Evolutionary conservation across 2,329 filamentous ascomycete species (phyloP).

Genomic region (Corinectria fuckeliana): DNA sequence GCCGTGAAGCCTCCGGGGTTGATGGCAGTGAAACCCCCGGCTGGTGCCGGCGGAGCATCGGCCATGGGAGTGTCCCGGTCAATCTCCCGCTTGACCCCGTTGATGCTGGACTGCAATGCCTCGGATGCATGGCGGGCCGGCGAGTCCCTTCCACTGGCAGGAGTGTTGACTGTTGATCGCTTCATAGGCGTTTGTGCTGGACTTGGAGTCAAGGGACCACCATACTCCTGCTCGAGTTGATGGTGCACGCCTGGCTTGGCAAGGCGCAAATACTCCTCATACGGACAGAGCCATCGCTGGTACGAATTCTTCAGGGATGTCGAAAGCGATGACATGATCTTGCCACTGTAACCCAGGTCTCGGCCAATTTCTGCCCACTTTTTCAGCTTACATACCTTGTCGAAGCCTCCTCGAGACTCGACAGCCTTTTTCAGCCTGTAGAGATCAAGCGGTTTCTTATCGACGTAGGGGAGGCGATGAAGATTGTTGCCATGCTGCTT

Average conservation of each 20-base stretch:
- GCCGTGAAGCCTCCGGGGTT: conserved; percentile 68
- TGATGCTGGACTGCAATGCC: conserved; percentile 57
- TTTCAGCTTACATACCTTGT: conserved; percentile 95
- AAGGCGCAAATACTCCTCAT: conserved; percentile 89
- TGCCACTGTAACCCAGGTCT: conserved; percentile 96
- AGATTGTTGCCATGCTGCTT: conserved; percentile 95
- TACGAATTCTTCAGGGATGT: conserved; percentile 99
- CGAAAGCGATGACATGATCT: conserved; percentile 98
- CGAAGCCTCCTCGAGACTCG: conserved; percentile 91
- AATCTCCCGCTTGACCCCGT: conserved; percentile 51
- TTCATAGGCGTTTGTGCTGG: conserved; percentile 74
- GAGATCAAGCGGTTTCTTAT: conserved; percentile 94
- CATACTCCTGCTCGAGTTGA: conserved; percentile 90
- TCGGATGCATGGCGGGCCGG: conserved; percentile 67
- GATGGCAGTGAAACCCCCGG: conserved; percentile 53
- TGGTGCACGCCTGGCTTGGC: conserved; percentile 97
- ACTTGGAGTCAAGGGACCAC: conserved; percentile 85
- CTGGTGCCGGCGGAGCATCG: conserved; percentile 51
- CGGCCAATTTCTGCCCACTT: conserved; percentile 99
- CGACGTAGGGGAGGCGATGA: conserved; percentile 92
- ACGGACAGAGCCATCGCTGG: conserved; percentile 94
- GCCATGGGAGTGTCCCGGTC: conserved; percentile 57
- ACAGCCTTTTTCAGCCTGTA: conserved; percentile 98
- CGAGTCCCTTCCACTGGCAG: conserved; percentile 68
- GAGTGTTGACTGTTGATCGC: conserved; percentile 65